Evolutionary conservation across 2,329 filamentous ascomycete genomes (phyloP), one percentile per base, ranked within the genome.

Genomic region (Botrytis sinoallii): DNA sequence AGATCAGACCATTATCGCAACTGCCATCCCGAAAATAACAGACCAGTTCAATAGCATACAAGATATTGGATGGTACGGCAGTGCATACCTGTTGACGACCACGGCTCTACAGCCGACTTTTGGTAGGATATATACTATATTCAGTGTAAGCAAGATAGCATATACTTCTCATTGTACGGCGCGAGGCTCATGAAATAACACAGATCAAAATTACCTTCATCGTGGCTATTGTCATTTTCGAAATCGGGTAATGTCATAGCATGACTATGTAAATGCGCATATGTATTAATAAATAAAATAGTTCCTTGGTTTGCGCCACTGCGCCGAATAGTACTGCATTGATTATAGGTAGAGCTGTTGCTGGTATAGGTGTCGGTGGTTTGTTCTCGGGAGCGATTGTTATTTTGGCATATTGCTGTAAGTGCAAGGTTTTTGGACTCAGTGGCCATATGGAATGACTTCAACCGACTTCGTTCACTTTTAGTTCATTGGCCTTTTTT

Each of bases 31-130:
- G 4, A 81, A 82, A 69, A 83, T 83, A 70, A 83, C 82, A 0
- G 79, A 82, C 76, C 77, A 82, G 22, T 82, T 83, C 76, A 80
- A 84, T 52, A 81, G 82, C 60, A 79, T 85, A 2, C 78, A 81
- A 25, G 84, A 86, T 75, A 82, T 86, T 32, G 84, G 84, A 61
- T 86, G 85, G 84, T 85, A 85, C 72, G 84, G 83, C 2, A 82
- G 80, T 71, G 81, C 82, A 42, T 83, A 83, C 70, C 76, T 83
- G 65, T 77, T 84, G 52, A 82, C 82, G 3, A 82, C 78, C 64
- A 82, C 79, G 75, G 83, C 77, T 14, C 77, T 80, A 42, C 78
- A 80, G 73, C 71, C 77, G 10, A 78, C 79, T 20, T 79, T 79
- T 61, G 80, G 80, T 38, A 81, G 80, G 73, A 79, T 81, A 67